Percentiles rank a stretch among this genome's conserved stretches.
phyloP scores from a whole-genome alignment of 169 alveolate species.

The Eimeria praecox region DNA sequence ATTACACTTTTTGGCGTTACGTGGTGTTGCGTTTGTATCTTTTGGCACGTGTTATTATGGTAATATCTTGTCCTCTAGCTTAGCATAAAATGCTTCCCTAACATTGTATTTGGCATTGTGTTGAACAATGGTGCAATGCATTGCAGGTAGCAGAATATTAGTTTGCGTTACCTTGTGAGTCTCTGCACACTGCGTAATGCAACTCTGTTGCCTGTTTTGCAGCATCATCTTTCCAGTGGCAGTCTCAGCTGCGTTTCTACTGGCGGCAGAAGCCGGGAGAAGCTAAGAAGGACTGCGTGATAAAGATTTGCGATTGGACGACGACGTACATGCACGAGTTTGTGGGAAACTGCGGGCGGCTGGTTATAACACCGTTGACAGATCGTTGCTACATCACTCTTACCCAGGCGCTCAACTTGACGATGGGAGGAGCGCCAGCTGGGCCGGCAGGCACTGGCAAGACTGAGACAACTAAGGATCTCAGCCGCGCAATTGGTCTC shows the following conservation, averaged over 20 bases:
- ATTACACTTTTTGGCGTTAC: too few relatives aligned
- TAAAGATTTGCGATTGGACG: constrained; percentile 96
- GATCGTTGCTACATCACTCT: constrained; percentile 97
- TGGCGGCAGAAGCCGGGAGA: constrained; percentile 86
- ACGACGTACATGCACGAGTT: constrained; percentile 97
- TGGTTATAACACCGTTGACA: constrained; percentile 97
- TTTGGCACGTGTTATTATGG: too few relatives aligned
- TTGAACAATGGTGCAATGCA: too few relatives aligned
- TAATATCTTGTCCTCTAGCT: too few relatives aligned
- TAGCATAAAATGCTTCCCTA: too few relatives aligned
- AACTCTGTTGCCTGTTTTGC: background rate
- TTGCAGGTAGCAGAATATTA: too few relatives aligned
- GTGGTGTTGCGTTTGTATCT: too few relatives aligned
- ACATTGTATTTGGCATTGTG: too few relatives aligned
- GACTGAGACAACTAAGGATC: constrained; percentile 97
- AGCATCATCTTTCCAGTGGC: constrained; percentile 96
- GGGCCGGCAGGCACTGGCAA: constrained; percentile 99
- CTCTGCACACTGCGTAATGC: too few relatives aligned
- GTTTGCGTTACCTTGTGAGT: too few relatives aligned
- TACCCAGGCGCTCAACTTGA: constrained; percentile 95
- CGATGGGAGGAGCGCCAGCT: constrained; percentile 97
- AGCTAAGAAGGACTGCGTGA: constrained; percentile 91
- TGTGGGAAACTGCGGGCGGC: constrained; percentile 96
- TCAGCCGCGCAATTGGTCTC: constrained; percentile 96
- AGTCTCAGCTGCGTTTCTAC: constrained; percentile 96